Evolutionary conservation across 2,329 filamentous ascomycete genomes (phyloP), one percentile per base, ranked within the genome.

Genomic region (Ophiostoma montium): DNA sequence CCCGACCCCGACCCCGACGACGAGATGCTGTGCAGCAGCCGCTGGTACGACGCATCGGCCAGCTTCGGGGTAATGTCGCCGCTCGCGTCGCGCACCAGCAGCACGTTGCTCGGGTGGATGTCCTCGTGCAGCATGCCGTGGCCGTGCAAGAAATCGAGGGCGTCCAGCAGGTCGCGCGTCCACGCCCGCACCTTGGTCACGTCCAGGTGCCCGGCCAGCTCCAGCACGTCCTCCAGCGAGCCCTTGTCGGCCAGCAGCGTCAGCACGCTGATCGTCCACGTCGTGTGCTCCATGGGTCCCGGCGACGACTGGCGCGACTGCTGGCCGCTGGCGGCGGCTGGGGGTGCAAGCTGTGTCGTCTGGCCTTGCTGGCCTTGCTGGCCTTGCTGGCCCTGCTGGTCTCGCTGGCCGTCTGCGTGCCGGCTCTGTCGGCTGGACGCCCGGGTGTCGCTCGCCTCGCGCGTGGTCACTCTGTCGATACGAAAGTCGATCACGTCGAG

Each of bases 151-250:
- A 84, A 94, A 51, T 87, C 84, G 27, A 98, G 69, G 0, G 83
- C 92, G 65, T 95, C 87, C 23, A 98, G 75, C 16, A 98, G 71
- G 58, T 95, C 87, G 52, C 89, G 80, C n/a, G 87, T 92, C 83
- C 88, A 96, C 21, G 86, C 81, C 48, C 88, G 82, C 41, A 89
- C 81, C 61, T 82, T 89, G 54, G 78, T 76, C 47, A 85, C 75
- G 38, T 83, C 77, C 46, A 95, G 68, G 30, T 76, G 76, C 5
- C 84, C 86, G 38, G 87, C 79, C 52, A 90, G 76, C 50, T 90
- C 83, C 30, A 98, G 71, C 18, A 94, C 71, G 57, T 95, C 87
- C 27, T 82, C 78, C 13, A 98, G 67, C 0, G 89, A 86, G 0
- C 87, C 88, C 62, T 86, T 88, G 47, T 87, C 83, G 11, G 86